Conservation (phyloP, 2,329 filamentous ascomycete genomes). For the Fusarium sp. region DNA sequence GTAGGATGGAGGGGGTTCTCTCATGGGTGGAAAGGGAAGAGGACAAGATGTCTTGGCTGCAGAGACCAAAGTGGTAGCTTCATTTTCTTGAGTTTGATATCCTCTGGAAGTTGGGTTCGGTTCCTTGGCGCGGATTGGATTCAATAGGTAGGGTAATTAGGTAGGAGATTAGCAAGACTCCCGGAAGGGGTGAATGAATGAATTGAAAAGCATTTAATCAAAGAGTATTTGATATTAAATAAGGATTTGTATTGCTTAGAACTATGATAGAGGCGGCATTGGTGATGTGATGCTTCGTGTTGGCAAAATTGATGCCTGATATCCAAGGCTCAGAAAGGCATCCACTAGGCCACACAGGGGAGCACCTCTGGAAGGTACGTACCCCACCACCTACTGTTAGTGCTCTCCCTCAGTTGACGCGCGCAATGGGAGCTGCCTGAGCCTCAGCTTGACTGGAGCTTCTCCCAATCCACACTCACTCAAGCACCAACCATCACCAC, state of each 20-base stretch:
- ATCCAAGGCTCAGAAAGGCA: neutral
- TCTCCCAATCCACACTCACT: slow-evolving; percentile 28
- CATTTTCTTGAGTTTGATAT: slow-evolving; percentile 26
- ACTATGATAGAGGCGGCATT: neutral
- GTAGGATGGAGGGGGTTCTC: slow-evolving; percentile 12
- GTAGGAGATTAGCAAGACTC: slow-evolving; percentile 8
- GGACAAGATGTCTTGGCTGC: neutral
- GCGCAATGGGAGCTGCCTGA: slow-evolving; percentile 58
- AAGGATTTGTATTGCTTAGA: neutral
- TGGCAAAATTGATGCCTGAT: neutral
- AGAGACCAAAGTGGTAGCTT: slow-evolving; percentile 2
- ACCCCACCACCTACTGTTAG: neutral
- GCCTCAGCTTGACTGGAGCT: slow-evolving; percentile 43
- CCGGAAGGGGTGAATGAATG: slow-evolving; percentile 28
- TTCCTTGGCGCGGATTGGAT: slow-evolving; percentile 34
- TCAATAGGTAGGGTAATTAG: slow-evolving; percentile 1
- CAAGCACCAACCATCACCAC: slow-evolving; percentile 14
- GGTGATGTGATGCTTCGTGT: neutral
- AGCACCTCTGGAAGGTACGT: slow-evolving; percentile 20
- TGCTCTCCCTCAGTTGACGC: slow-evolving; percentile 48
- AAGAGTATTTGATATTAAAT: neutral
- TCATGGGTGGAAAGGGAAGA: neutral
- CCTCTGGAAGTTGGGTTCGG: slow-evolving; percentile 17
- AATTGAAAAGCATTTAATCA: slow-evolving; percentile 7
- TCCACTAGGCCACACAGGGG: neutral